Evolutionary conservation across 768 basidiomycete genomes (phyloP).

Genomic region (Boletellus ananiceps): DNA sequence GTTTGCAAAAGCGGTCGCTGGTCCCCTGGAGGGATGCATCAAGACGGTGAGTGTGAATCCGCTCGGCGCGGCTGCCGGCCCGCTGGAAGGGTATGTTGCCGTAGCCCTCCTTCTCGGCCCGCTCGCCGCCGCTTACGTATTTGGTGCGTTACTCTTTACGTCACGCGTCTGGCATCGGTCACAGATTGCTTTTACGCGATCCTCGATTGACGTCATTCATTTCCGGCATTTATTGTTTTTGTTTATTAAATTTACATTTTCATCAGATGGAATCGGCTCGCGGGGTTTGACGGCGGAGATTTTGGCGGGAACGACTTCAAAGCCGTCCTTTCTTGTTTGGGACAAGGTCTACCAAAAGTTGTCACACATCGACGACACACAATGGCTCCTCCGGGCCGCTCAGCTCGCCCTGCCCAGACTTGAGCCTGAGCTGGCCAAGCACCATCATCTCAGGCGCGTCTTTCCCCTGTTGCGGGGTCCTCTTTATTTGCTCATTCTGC

Average conservation of each 20-base stretch:
- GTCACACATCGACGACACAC: conserved; percentile 54
- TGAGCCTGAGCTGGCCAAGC: conserved; percentile 47
- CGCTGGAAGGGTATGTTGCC: conserved; percentile 83
- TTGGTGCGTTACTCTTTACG: conserved; percentile 39
- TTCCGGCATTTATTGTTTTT: not conserved
- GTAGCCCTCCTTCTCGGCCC: conserved; percentile 65
- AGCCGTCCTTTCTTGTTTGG: conserved; percentile 83
- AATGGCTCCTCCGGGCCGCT: conserved; percentile 70
- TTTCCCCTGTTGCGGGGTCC: not conserved
- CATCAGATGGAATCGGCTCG: conserved; percentile 42
- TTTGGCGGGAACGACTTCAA: conserved; percentile 47
- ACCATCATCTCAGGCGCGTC: conserved; percentile 49
- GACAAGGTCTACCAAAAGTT: conserved; percentile 84
- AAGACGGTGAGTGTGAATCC: conserved; percentile 63
- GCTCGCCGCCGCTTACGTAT: conserved; percentile 43
- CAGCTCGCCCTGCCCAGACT: conserved; percentile 48
- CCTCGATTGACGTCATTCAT: conserved; percentile 1
- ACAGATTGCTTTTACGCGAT: not conserved
- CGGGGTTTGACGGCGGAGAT: conserved; percentile 46
- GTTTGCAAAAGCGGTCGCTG: conserved; percentile 53
- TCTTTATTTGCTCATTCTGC: not conserved
- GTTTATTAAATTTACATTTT: conserved; percentile 9
- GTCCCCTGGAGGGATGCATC: conserved; percentile 64
- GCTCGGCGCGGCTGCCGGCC: conserved; percentile 53
- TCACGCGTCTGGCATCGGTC: not conserved